These are phyloP conservation scores for Ogataea siamensis DNA, from an alignment of 805 yeast species.

Conservation along the genomic window DNA sequence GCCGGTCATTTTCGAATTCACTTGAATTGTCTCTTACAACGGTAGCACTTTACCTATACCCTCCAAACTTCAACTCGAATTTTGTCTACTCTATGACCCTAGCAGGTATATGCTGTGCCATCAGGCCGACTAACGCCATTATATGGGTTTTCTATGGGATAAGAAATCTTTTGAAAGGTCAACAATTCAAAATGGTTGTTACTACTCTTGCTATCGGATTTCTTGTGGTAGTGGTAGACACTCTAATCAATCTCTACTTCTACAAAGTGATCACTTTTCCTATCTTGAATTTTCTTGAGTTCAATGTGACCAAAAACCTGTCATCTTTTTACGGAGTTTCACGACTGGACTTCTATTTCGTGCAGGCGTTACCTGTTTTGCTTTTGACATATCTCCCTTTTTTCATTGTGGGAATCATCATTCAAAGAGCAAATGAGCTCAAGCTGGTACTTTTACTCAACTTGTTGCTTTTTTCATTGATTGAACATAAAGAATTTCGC, in stretches of 20 bases:
- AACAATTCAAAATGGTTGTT: slow-evolving; percentile 9
- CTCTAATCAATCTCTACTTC: slow-evolving; percentile 54
- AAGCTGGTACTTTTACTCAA: slow-evolving; percentile 39
- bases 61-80: not conserved
- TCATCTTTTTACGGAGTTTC: slow-evolving; percentile 83
- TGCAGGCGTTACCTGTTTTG: slow-evolving; percentile 80
- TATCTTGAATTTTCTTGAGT: slow-evolving; percentile 63
- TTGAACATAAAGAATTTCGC: slow-evolving; percentile 87
- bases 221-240: slow-evolving; percentile 37
- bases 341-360: slow-evolving; percentile 79
- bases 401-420: slow-evolving; percentile 42
- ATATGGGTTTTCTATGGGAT: slow-evolving; percentile 71
- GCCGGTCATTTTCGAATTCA: slow-evolving; percentile 84
- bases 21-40: slow-evolving; percentile 73
- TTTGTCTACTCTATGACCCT: slow-evolving; percentile 34
- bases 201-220: slow-evolving; percentile 6
- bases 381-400: slow-evolving; percentile 66
- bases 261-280: slow-evolving; percentile 63
- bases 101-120: slow-evolving; percentile 63
- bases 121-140: slow-evolving; percentile 81
- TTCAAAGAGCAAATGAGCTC: slow-evolving; percentile 16
- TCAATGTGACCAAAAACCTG: slow-evolving; percentile 70
- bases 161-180: slow-evolving; percentile 20
- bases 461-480: slow-evolving; percentile 54
- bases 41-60: slow-evolving; percentile 67